These are phyloP conservation scores for Domatiomyces globalis DNA, from an alignment of 2,329 filamentous ascomycete species.

Conservation along the genomic window DNA sequence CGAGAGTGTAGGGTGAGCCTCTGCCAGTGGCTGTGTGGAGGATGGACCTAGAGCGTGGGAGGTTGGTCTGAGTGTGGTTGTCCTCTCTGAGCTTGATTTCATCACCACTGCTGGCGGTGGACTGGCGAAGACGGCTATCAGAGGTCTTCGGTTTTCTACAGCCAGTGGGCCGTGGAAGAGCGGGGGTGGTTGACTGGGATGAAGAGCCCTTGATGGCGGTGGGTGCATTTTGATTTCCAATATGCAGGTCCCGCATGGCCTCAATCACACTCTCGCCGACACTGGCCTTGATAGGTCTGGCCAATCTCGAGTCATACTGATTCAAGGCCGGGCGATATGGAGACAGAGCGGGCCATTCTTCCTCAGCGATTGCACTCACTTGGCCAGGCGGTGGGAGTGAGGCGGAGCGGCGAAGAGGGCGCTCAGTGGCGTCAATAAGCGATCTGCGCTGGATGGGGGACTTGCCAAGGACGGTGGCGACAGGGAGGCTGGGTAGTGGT, in stretches of 20 bases:
- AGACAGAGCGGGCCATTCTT: constrained; percentile 21
- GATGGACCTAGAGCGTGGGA: constrained; percentile 7
- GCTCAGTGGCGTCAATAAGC: constrained; percentile 21
- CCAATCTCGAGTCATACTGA: not conserved
- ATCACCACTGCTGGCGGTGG: constrained; percentile 6
- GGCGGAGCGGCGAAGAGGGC: constrained; percentile 18
- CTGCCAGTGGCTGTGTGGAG: constrained; percentile 9
- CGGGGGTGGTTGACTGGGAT: constrained; percentile 9
- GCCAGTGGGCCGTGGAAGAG: constrained; percentile 10
- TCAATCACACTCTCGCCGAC: constrained; percentile 14
- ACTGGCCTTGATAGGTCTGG: constrained; percentile 8
- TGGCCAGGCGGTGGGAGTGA: constrained; percentile 7
- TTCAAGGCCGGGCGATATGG: constrained; percentile 4
- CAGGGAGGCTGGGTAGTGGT: constrained; percentile 21
- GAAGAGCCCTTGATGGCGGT: not conserved
- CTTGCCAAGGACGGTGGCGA: constrained; percentile 13
- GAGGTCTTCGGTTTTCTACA: constrained; percentile 11
- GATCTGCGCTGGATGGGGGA: constrained; percentile 15
- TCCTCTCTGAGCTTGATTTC: constrained; percentile 3
- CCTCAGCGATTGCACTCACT: constrained; percentile 2
- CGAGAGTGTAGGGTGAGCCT: constrained; percentile 12
- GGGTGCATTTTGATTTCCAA: constrained; percentile 2
- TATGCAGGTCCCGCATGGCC: constrained; percentile 9
- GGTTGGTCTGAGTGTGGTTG: not conserved
- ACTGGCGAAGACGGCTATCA: constrained; percentile 4